These are phyloP conservation scores for Zoysia japonica DNA, from an alignment of 176 grass and related monocot genomes.

Conservation along the genomic window DNA sequence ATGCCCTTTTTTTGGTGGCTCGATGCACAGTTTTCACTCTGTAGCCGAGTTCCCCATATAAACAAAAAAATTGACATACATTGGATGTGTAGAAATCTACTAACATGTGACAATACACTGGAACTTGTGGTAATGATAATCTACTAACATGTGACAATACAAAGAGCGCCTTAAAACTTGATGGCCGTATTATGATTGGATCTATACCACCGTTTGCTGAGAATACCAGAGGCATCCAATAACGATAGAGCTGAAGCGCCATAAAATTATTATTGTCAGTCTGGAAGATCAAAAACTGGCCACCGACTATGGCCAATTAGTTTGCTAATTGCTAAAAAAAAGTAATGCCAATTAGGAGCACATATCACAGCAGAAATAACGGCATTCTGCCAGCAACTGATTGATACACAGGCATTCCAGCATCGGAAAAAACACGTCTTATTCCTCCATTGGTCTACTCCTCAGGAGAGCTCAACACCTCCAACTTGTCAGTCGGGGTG, in stretches of 20 bases:
- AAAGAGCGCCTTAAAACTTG: too few relatives aligned
- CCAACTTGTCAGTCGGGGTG: conserved; percentile 39
- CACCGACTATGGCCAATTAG: conserved; percentile 26
- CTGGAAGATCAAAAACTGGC: conserved; percentile 14
- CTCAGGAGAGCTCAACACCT: conserved; percentile 6
- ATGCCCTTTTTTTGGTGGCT: neutral
- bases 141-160: too few relatives aligned
- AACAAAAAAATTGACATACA: too few relatives aligned
- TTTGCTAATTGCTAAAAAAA: too few relatives aligned
- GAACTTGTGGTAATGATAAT: too few relatives aligned
- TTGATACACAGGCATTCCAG: conserved; percentile 32
- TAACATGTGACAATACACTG: too few relatives aligned
- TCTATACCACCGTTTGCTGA: neutral
- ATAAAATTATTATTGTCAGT: conserved; percentile 33
- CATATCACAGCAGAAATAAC: conserved; percentile 24
- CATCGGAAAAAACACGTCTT: conserved; percentile 29
- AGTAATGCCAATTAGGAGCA: neutral
- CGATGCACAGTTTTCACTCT: too few relatives aligned
- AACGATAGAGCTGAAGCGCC: neutral
- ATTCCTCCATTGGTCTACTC: neutral
- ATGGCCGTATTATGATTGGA: neutral
- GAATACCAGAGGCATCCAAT: neutral
- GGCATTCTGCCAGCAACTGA: conserved; percentile 1
- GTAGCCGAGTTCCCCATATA: too few relatives aligned
- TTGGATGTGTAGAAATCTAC: too few relatives aligned